Base-by-base conservation (phyloP, 2,329 filamentous ascomycete species). In the Hypocrella siamensis region DNA sequence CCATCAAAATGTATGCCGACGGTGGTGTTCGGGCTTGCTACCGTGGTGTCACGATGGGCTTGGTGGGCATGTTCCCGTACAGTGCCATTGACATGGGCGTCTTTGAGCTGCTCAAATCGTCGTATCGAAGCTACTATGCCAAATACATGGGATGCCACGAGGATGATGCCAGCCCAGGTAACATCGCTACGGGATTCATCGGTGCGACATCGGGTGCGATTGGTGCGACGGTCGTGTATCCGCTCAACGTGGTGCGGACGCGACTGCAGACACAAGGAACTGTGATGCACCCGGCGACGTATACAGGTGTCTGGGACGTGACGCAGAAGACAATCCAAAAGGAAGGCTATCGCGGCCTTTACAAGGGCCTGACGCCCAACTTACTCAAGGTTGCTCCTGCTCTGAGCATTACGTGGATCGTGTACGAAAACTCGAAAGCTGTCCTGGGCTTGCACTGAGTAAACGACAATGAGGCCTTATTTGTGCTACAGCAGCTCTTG, bases 11-110 rank as follows among this genome's bases (percentile, higher is more conserved):
- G 79, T 84, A 77, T 63, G 68, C 66, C 26, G 70, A 75, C 36
- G 80, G 82, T 36, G 83, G 83, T 16, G 42, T 86, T 18, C 63
- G 70, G 19, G 68, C 81, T 6, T 88, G 85, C 40, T 98, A 96
- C 54, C 83, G 88, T 33, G 90, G 90, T 26, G 68, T 98, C 21
- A 86, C 85, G 0, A 90, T 96, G 71, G 90, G 90, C 12, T 67
- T 98, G 4, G 60, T 94, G 31, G 90, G 90, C 51, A 94, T 96
- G 75, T 98, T 98, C 46, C 90, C 90, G 0, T 98, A 96, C 53
- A 88, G 85, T 26, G 90, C 90, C 31, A 92, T 98, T 48, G 90
- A 98, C 50, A 78, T 98, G 47, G 84, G 83, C 41, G 93, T 84
- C 1, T 98, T 96, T 48, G 90, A 98, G 57, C 75, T 90, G 37